A percentile compares a stretch with the other conserved stretches of the same genome.
Evolutionary conservation across 2,329 filamentous ascomycete genomes (phyloP).

Genomic region (Fusarium chuoi): DNA sequence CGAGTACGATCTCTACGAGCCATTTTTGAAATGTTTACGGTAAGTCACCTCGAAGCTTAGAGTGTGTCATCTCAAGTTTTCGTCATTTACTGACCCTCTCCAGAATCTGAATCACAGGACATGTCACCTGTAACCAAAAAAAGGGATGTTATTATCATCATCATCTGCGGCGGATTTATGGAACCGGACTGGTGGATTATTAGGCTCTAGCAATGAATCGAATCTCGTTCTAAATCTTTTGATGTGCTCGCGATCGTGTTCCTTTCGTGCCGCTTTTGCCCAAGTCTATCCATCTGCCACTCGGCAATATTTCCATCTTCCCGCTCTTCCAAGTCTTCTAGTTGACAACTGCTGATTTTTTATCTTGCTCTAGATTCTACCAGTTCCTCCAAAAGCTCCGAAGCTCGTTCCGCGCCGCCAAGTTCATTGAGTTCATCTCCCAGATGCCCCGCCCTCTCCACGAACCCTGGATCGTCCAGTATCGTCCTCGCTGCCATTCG

Average conservation of each 20-base stretch:
- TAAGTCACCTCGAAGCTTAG: not conserved
- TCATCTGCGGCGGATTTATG: not conserved
- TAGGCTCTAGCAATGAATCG: not conserved
- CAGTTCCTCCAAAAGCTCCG: slow-evolving; percentile 46
- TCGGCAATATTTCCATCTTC: not conserved
- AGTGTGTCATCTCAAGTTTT: not conserved
- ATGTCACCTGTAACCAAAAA: not conserved
- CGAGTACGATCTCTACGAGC: not conserved
- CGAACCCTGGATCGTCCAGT: slow-evolving; percentile 38
- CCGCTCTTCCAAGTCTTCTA: not conserved
- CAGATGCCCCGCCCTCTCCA: slow-evolving; percentile 36
- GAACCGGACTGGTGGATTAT: not conserved
- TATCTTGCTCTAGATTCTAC: not conserved
- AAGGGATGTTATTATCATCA: not conserved
- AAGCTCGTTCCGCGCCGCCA: slow-evolving; percentile 42
- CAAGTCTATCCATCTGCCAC: not conserved
- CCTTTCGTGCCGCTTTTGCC: too few species aligned
- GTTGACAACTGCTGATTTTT: not conserved
- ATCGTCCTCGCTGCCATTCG: slow-evolving; percentile 40
- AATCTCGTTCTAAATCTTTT: not conserved
- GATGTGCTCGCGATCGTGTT: not conserved
- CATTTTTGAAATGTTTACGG: not conserved
- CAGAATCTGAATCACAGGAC: not conserved
- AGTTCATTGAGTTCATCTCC: slow-evolving; percentile 44
- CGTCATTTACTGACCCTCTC: not conserved